Evolutionary conservation across 2,329 filamentous ascomycete species (phyloP).

Genomic region (Venturia effusa): DNA sequence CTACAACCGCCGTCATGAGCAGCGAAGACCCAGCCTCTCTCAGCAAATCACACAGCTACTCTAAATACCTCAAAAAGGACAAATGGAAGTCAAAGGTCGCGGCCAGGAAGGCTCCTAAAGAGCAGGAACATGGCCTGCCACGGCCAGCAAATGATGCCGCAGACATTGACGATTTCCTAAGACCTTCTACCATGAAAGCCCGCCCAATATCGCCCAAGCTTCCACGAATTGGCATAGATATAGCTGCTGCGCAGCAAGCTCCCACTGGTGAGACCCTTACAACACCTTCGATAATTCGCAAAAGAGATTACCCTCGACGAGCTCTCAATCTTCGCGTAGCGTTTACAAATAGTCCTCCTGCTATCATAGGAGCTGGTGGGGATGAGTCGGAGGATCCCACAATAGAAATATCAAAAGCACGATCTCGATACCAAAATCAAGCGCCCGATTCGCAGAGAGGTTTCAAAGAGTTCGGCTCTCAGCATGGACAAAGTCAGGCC

Average conservation of each 20-base stretch:
- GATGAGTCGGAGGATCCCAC: conserved; percentile 70
- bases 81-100: conserved; percentile 30
- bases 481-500: conserved; percentile 23
- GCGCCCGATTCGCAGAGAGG: conserved; percentile 11
- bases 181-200: conserved; percentile 36
- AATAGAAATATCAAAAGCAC: conserved; percentile 52
- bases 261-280: conserved; percentile 26
- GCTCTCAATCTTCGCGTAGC: conserved; percentile 48
- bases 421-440: conserved; percentile 14
- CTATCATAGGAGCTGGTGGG: conserved; percentile 82
- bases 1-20: conserved; percentile 3
- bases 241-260: conserved; percentile 34
- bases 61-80: conserved; percentile 29
- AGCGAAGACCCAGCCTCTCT: background rate
- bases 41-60: conserved; percentile 8
- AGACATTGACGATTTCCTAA: conserved; percentile 48
- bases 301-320: conserved; percentile 10
- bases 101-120: conserved; percentile 7
- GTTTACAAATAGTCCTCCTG: conserved; percentile 62
- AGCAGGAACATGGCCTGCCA: conserved; percentile 24
- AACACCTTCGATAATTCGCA: conserved; percentile 6
- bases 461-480: conserved; percentile 15
- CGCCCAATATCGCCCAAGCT: conserved; percentile 23
- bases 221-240: conserved; percentile 38
- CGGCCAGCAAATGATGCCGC: conserved; percentile 25